These are phyloP conservation scores for Eucalyptus polybractea DNA, from an alignment of 345 rosid species.

Conservation along the genomic window DNA sequence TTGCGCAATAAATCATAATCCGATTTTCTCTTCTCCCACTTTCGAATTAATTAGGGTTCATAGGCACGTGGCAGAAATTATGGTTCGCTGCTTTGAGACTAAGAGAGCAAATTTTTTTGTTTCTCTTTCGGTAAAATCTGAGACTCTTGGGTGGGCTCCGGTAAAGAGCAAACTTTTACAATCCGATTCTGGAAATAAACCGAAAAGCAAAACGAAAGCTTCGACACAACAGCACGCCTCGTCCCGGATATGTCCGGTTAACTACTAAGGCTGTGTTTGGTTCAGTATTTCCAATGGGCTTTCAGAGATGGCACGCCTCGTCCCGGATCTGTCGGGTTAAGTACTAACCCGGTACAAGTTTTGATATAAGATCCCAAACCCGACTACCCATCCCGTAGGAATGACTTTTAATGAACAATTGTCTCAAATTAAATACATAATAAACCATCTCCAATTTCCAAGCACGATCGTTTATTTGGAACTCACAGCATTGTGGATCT, in stretches of 20 bases:
- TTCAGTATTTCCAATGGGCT: accelerated
- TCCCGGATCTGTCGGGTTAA: accelerated
- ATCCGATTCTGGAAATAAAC: background rate
- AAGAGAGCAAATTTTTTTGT: background rate
- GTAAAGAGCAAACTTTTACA: background rate
- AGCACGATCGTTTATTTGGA: background rate
- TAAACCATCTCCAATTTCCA: background rate
- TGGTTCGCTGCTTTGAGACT: background rate
- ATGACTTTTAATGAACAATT: background rate
- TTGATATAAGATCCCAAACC: background rate
- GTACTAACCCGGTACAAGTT: background rate
- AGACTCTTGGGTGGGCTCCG: background rate
- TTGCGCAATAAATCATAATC: background rate
- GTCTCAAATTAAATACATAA: background rate
- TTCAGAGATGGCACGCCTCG: accelerated
- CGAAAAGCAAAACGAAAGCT: background rate
- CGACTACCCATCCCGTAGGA: background rate
- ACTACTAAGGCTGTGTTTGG: accelerated
- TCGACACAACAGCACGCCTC: background rate
- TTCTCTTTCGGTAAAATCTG: background rate
- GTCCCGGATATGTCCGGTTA: background rate
- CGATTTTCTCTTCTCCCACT: background rate
- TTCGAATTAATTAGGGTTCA: background rate
- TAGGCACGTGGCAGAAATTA: background rate
- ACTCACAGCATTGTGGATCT: background rate